A percentile compares a stretch with the other conserved stretches of the same genome.
Evolutionary conservation across 306 rosid species (phyloP).

Genomic region (Acmispon strigosus): DNA sequence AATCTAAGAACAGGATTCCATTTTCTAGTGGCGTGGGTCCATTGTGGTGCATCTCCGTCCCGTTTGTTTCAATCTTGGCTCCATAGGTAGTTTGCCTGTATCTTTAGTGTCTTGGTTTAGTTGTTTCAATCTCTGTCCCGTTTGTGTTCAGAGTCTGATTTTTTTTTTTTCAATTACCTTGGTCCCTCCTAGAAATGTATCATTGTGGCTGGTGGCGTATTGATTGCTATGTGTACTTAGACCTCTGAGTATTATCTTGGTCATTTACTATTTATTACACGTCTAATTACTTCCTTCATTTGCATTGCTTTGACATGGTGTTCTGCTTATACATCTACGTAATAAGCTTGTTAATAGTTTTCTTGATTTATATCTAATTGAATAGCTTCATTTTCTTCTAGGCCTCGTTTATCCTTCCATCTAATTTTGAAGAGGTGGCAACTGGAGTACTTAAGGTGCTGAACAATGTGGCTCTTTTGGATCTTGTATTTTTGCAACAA

Average conservation of each 20-base stretch:
- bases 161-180: neutral
- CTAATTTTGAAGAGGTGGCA: slow-evolving; percentile 98
- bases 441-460: slow-evolving; percentile 93
- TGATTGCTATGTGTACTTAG: neutral
- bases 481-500: slow-evolving; percentile 80
- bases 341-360: slow-evolving; percentile 2
- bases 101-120: neutral
- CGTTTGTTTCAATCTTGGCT: too few species aligned
- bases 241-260: neutral
- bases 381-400: slow-evolving; percentile 34
- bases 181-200: neutral
- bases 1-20: neutral
- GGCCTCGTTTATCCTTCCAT: slow-evolving; percentile 82
- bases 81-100: neutral
- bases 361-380: slow-evolving; percentile 13
- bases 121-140: neutral
- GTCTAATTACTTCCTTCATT: neutral
- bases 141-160: neutral
- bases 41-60: too few species aligned
- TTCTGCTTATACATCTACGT: slow-evolving; percentile 1
- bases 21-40: neutral
- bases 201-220: neutral
- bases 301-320: neutral
- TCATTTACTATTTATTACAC: neutral
- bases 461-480: slow-evolving; percentile 88